Base-by-base conservation (phyloP, 129 eudicot species). In the Centrapalus pauciflorus region DNA sequence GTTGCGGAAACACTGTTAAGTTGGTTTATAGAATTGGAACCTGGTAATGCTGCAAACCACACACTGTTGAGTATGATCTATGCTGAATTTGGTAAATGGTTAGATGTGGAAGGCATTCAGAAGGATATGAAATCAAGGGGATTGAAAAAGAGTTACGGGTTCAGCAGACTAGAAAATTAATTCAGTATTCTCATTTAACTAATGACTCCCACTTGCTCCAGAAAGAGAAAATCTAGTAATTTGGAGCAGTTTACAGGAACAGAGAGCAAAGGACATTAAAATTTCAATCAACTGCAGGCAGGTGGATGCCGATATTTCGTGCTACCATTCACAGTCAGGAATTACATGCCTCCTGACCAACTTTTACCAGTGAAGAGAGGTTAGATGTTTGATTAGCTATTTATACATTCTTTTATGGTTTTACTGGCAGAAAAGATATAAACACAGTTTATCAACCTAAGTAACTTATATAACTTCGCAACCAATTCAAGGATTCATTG, bases 11-110 rank as follows among this genome's bases (percentile, higher is more conserved):
- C n/a, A 46, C 21, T 83, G 71, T 90, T 83, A 26, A 66, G 55
- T 74, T 56, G 61, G 49, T 85, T 89, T 65, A 65, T 83, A 9
- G 64, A 67, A 64, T 50, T 64, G 12, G 90, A 83, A 38, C 87
- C 86, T 26, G 82, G 72, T 55, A 77, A 77, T 75, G 88, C 88
- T 50, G 79, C 96, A 19, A 73, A 83, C 48, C 55, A 75, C 68
- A 75, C 82, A 13, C 45, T 79, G 81, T 66, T 86, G 74, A 81
- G 95, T 37, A 71, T 77, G 84, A 70, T 89, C 6, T 76, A 67
- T 74, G 96, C 95, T 5, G 90, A 89, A 71, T 79, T 70, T 76
- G 90, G 78, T 65, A 76, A 81, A 37, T 89, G 96, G 96, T 32
- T 27, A 25, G 67, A 72, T 11, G 86, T 89, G 45, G 95, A 89